Conservation (phyloP, 306 rosid genomes). For the Prosopis cineraria region DNA sequence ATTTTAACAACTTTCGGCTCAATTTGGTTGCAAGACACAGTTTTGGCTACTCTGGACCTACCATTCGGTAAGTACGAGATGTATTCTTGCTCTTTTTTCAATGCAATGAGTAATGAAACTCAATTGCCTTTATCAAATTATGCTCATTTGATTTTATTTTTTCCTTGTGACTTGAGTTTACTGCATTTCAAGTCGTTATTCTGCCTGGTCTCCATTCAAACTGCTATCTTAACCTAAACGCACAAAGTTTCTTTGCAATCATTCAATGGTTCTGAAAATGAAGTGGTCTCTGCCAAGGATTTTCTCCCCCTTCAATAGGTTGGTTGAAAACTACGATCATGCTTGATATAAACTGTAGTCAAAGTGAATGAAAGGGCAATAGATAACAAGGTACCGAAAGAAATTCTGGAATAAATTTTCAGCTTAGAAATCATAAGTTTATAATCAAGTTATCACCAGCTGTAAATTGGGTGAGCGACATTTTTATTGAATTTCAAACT, state of each 20-base stretch:
- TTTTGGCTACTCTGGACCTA: constrained; percentile 71
- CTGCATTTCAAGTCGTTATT: neutral
- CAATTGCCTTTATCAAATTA: neutral
- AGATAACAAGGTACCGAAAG: neutral
- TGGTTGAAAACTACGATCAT: neutral
- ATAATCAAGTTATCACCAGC: neutral
- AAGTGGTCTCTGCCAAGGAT: neutral
- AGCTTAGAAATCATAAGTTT: constrained; percentile 7
- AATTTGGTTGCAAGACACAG: constrained; percentile 58
- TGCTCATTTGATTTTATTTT: neutral
- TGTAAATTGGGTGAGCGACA: constrained; percentile 1
- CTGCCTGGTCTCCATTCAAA: neutral
- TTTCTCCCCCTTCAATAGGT: neutral
- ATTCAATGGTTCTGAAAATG: constrained; percentile 5
- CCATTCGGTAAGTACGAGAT: constrained; percentile 53
- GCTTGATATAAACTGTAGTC: constrained; percentile 6
- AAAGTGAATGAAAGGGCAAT: neutral
- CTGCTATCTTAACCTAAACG: neutral
- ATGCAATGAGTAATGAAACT: neutral
- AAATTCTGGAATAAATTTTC: constrained; percentile 24
- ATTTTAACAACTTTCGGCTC: constrained; percentile 51
- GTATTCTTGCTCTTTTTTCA: neutral
- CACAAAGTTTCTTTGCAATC: neutral
- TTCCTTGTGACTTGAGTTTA: neutral
- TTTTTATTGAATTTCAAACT: constrained; percentile 11